phyloP scores from a whole-genome alignment of 108 stramenopile genomes.

The Schizochytrium sp. region DNA sequence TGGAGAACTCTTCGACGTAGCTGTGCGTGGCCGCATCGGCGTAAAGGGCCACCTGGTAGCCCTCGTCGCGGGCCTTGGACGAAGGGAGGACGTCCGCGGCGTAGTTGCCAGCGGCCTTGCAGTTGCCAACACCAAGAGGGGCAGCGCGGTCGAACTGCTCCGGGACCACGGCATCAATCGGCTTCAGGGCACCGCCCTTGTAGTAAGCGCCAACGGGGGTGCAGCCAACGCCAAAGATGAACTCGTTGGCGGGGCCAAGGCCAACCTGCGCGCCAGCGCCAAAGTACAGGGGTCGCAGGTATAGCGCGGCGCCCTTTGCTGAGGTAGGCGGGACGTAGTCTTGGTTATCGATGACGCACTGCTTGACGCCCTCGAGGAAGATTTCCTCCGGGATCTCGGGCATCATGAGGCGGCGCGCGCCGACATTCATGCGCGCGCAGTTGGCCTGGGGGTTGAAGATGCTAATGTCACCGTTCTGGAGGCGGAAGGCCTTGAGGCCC shows the following conservation, averaged over 20 bases:
- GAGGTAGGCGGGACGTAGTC: constrained; percentile 91
- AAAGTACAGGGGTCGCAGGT: constrained; percentile 88
- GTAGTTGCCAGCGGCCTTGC: constrained; percentile 97
- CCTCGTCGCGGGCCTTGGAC: constrained; percentile 83
- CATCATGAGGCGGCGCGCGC: constrained; percentile 82
- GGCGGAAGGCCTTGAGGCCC: constrained; percentile 92
- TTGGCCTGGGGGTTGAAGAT: constrained; percentile 95
- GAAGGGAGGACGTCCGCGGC: constrained; percentile 94
- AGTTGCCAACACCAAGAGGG: constrained; percentile 83
- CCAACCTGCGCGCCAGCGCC: constrained; percentile 89
- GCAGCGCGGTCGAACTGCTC: constrained; percentile 93
- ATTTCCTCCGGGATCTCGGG: constrained; percentile 63
- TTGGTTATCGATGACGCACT: constrained; percentile 77
- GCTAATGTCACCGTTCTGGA: constrained; percentile 78
- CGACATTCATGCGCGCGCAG: constrained; percentile 37
- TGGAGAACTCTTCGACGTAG: constrained; percentile 89
- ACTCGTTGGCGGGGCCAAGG: constrained; percentile 92
- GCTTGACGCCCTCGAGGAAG: constrained; percentile 82
- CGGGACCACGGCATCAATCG: constrained; percentile 78
- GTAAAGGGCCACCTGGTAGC: constrained; percentile 90
- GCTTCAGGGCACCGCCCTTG: constrained; percentile 80
- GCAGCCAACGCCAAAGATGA: constrained; percentile 81
- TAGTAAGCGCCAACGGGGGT: constrained; percentile 97
- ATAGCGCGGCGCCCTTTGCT: constrained; percentile 80
- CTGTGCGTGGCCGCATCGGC: constrained; percentile 83